These are phyloP conservation scores for barrel medic (Medicago truncatula) DNA, from an alignment of 306 rosid species.

Conservation along the genomic window DNA sequence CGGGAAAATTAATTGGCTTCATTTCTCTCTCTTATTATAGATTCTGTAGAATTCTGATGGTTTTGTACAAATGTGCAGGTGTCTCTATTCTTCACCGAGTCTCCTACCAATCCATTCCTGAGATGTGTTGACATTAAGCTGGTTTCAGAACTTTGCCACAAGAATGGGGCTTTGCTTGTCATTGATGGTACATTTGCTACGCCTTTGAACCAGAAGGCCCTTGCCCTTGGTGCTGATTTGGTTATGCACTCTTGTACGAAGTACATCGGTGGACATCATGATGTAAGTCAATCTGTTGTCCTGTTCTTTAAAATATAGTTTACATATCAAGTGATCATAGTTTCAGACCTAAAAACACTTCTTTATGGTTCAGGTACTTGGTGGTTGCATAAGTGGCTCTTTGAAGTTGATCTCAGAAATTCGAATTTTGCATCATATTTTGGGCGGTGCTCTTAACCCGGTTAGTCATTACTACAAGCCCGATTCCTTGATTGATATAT, in stretches of 20 bases:
- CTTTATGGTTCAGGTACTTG: constrained; percentile 69
- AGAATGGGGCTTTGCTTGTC: constrained; percentile 83
- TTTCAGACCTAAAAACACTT: constrained; percentile 13
- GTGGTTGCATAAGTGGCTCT: constrained; percentile 89
- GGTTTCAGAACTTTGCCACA: constrained; percentile 91
- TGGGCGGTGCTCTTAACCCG: constrained; percentile 93
- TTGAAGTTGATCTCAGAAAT: constrained; percentile 67
- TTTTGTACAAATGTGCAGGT: constrained; percentile 59
- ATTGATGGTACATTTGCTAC: constrained; percentile 98
- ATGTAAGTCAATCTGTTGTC: constrained; percentile 56
- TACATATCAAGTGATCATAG: neutral
- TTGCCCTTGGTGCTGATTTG: constrained; percentile 91
- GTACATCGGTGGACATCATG: constrained; percentile 93
- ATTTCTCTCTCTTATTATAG: neutral
- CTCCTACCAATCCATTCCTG: constrained; percentile 96
- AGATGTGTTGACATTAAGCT: constrained; percentile 92
- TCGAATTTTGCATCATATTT: constrained; percentile 81
- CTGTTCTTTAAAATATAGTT: neutral
- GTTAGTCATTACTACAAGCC: constrained; percentile 57
- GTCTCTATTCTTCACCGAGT: constrained; percentile 91
- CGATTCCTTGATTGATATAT: constrained; percentile 1
- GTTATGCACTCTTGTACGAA: constrained; percentile 86
- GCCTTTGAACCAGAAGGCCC: constrained; percentile 92
- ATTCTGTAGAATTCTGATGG: constrained; percentile 28
- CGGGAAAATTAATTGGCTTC: constrained; percentile 19